Conservation (phyloP, 2,329 filamentous ascomycete genomes). For the Curvularia verruculosa region DNA sequence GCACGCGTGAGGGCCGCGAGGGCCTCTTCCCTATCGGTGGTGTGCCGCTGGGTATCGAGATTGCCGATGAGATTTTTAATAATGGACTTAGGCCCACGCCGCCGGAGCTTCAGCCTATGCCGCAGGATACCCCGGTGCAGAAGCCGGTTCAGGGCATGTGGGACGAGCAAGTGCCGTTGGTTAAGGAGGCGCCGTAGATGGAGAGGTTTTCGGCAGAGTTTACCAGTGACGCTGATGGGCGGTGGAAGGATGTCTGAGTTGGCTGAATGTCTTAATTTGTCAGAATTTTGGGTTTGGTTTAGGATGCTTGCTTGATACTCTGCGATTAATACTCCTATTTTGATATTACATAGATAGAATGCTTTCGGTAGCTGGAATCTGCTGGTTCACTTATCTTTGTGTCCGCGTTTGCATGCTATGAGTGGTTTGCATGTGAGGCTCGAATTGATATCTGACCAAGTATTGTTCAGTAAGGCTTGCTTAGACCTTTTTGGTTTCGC, state of each 20-base stretch:
- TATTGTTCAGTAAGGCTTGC: not conserved
- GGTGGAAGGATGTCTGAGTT: no score
- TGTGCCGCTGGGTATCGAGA: constrained; percentile 20
- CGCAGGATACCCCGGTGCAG: constrained; percentile 4
- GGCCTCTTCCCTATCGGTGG: constrained; percentile 19
- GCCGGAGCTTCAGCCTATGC: constrained; percentile 10
- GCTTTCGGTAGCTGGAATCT: not conserved
- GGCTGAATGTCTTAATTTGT: not conserved
- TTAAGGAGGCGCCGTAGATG: constrained; percentile 7
- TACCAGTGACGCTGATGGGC: no score
- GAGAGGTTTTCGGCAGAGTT: no score
- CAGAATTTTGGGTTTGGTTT: not conserved
- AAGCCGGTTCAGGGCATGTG: not conserved
- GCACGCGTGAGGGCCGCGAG: constrained; percentile 15
- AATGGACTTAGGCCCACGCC: constrained; percentile 18
- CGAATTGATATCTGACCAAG: not conserved
- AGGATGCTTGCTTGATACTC: not conserved
- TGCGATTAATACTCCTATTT: not conserved
- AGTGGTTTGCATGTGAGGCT: not conserved
- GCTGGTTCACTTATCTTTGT: not conserved
- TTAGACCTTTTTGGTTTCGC: not conserved
- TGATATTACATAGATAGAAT: not conserved
- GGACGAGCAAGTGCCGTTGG: not conserved
- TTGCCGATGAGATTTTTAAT: constrained; percentile 22
- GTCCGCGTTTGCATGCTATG: not conserved